phyloP scores from a whole-genome alignment of 2,329 filamentous ascomycete genomes.

The Mycosphaerella arachidis region DNA sequence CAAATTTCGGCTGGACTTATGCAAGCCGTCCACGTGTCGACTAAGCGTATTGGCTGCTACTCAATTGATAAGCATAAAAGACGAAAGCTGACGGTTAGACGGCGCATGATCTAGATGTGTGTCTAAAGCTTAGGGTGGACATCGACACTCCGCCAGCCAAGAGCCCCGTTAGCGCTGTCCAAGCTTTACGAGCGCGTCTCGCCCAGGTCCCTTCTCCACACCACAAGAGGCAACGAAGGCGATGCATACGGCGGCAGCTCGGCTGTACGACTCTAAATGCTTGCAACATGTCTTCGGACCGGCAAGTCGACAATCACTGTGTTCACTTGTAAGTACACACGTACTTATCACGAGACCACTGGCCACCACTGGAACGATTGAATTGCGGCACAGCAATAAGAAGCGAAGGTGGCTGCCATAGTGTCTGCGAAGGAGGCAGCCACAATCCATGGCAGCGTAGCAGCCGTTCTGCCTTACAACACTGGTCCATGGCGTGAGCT shows the following conservation, averaged over 20 bases:
- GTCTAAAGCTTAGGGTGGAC: conserved; percentile 1
- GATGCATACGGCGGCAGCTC: neutral
- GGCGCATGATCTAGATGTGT: neutral
- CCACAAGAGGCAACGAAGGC: neutral
- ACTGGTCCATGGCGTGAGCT: neutral
- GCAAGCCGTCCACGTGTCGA: conserved; percentile 6
- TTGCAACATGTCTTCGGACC: neutral
- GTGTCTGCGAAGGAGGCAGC: neutral
- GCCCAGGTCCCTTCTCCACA: neutral
- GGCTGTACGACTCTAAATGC: neutral
- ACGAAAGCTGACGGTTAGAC: neutral
- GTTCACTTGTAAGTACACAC: neutral
- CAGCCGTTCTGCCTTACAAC: neutral
- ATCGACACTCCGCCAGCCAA: neutral
- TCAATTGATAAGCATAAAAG: neutral
- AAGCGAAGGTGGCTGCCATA: neutral
- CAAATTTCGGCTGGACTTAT: neutral
- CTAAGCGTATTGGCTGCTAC: neutral
- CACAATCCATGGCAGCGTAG: neutral
- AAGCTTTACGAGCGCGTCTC: neutral
- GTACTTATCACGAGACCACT: neutral
- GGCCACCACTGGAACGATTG: neutral
- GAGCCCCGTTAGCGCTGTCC: neutral
- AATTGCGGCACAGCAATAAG: neutral
- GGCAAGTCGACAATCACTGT: neutral